These are phyloP conservation scores for Aureobasidium sp. DNA, from an alignment of 2,329 filamentous ascomycete genomes.

Conservation along the genomic window DNA sequence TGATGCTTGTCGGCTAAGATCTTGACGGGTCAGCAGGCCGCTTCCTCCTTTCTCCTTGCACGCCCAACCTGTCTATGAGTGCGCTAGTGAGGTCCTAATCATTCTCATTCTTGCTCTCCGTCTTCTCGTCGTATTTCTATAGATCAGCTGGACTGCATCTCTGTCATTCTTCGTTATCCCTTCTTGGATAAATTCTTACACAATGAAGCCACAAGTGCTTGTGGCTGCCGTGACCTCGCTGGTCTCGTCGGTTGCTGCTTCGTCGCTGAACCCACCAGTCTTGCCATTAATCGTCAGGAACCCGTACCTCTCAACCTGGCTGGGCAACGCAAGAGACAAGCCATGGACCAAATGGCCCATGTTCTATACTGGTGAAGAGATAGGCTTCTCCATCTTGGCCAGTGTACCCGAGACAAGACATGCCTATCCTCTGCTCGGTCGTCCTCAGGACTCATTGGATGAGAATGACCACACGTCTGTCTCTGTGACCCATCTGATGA, in stretches of 20 bases:
- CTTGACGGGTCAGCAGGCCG: neutral
- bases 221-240: conserved; percentile 10
- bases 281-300: conserved; percentile 46
- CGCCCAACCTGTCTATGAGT: conserved; percentile 4
- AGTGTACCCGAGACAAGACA: conserved; percentile 52
- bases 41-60: neutral
- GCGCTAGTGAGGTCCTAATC: conserved; percentile 9
- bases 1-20: neutral
- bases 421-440: conserved; percentile 58
- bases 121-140: neutral
- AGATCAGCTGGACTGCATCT: conserved; percentile 2
- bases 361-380: conserved; percentile 67
- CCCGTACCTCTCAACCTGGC: conserved; percentile 47
- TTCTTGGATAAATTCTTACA: neutral
- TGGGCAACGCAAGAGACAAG: conserved; percentile 59
- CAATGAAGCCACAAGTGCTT: conserved; percentile 19
- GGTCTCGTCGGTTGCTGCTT: conserved; percentile 33
- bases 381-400: conserved; percentile 59
- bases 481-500: neutral
- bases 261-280: conserved; percentile 48
- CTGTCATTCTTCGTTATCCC: neutral
- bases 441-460: conserved; percentile 57
- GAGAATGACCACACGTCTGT: conserved; percentile 33
- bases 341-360: conserved; percentile 86
- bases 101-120: neutral